Evolutionary conservation across 179 eudicot species (phyloP), one percentile per base, ranked within the genome.

Genomic region (Patellifolia procumbens): DNA sequence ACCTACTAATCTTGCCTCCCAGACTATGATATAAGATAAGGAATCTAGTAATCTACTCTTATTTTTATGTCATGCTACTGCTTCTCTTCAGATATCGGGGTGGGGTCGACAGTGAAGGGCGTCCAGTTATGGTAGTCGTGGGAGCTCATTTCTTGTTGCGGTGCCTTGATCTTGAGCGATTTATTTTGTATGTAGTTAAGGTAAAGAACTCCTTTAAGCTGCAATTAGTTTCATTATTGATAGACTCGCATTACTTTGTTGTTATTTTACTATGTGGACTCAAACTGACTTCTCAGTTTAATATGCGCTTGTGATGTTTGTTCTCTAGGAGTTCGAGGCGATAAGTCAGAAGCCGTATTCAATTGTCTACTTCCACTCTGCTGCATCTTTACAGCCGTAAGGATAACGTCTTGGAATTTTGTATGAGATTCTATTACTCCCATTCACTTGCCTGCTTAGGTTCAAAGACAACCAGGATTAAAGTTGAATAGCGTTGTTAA

Each of bases 141-240:
- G 99, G 99, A 85, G 99, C 98, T 73, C 99, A 95, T 88, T 95
- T 95, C 83, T 85, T 95, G 77, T 77, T 95, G 74, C 90, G 99
- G 7, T 95, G 99, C 87, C 96, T 93, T 72, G 99, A 95, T 87
- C 92, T 95, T 48, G 99, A 95, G 64, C 92, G 91, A 35, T 93
- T 95, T 80, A 88, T 95, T 56, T 80, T 90, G 52, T 85, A 93
- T 73, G 96, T 83, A 49, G 78, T 83, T 37, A 83, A 83, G 86
- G 86, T 80, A 76, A 5, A 32, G 65, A 28, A 69, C n/a, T 66
- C 15, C 20, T 69, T 58, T 15, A 51, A 59, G 70, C 68, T 73
- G 46, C 55, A n/a, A 49, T 56, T 35, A 34, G 35, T 45, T 43
- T 13, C 29, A 62, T 28, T 26, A 22, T 0, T n/a, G 15, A 9